phyloP scores from a whole-genome alignment of 2,329 filamentous ascomycete species.

The Colletotrichum navitas region DNA sequence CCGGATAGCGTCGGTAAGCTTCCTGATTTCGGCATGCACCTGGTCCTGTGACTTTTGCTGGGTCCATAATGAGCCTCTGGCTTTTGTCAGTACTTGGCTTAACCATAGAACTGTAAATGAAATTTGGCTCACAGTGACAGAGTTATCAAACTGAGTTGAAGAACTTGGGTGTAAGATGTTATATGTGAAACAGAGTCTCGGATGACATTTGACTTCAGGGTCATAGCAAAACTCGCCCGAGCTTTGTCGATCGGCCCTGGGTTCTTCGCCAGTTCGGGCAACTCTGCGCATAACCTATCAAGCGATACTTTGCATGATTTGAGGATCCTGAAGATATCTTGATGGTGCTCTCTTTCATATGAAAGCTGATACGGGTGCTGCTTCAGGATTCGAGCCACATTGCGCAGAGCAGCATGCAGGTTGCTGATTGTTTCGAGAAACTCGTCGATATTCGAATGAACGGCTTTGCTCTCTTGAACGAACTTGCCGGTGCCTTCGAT shows the following conservation, averaged over 20 bases:
- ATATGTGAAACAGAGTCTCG: slow-evolving; percentile 45
- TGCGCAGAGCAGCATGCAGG: slow-evolving; percentile 42
- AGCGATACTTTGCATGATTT: slow-evolving; percentile 45
- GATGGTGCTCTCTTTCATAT: slow-evolving; percentile 46
- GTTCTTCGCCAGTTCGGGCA: slow-evolving; percentile 45
- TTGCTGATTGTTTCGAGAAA: slow-evolving; percentile 44
- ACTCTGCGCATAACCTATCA: slow-evolving; percentile 40
- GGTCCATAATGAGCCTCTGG: slow-evolving; percentile 43
- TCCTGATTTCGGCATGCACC: slow-evolving; percentile 46
- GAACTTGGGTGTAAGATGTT: slow-evolving; percentile 45
- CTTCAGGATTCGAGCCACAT: slow-evolving; percentile 42
- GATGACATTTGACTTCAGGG: slow-evolving; percentile 44
- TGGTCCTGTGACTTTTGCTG: slow-evolving; percentile 47
- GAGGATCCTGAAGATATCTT: slow-evolving; percentile 45
- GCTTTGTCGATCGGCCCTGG: slow-evolving; percentile 42
- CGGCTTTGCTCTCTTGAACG: slow-evolving; percentile 41
- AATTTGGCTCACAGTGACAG: slow-evolving; percentile 44
- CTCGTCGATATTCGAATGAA: slow-evolving; percentile 43
- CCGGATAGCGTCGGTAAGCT: slow-evolving; percentile 45
- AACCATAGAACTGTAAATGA: too few relatives aligned
- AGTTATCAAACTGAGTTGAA: slow-evolving; percentile 47
- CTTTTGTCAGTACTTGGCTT: not conserved
- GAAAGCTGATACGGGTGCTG: slow-evolving; percentile 42
- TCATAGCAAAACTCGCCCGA: slow-evolving; percentile 42
- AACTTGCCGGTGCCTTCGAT: slow-evolving; percentile 44